Percentiles rank a stretch among this genome's conserved stretches.
Conservation (phyloP, 2,329 filamentous ascomycete genomes). For the Fusarium liriodendri region DNA sequence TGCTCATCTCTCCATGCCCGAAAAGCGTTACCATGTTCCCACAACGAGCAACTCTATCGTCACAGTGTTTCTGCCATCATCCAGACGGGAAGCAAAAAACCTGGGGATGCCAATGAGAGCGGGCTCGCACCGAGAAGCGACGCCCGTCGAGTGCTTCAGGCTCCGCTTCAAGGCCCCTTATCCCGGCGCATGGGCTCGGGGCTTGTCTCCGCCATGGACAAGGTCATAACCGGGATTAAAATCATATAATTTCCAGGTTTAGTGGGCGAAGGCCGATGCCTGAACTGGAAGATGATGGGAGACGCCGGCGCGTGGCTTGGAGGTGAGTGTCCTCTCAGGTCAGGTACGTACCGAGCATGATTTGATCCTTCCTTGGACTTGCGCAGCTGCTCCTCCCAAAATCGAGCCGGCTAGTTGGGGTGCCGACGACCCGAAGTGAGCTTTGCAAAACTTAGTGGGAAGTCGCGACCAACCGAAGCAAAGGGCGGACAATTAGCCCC, state of each 20-base stretch:
- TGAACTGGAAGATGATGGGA: not conserved
- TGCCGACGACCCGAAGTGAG: constrained; percentile 41
- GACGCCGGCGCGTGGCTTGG: not conserved
- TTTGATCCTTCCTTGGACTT: not conserved
- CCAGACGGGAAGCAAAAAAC: constrained; percentile 21
- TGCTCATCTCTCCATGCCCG: not conserved
- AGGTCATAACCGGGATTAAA: constrained; percentile 29
- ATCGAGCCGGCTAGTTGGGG: constrained; percentile 14
- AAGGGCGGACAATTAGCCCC: constrained; percentile 11
- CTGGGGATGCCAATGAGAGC: constrained; percentile 45
- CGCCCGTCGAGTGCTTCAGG: constrained; percentile 21
- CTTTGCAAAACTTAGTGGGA: constrained; percentile 10
- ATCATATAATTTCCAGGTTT: constrained; percentile 17
- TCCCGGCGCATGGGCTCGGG: constrained; percentile 25
- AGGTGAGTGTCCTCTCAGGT: not conserved
- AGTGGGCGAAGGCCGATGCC: constrained; percentile 8
- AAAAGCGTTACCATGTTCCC: not conserved
- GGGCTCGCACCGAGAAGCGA: constrained; percentile 41
- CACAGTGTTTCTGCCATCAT: constrained; percentile 4
- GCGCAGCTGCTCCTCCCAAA: not conserved
- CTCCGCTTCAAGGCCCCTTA: constrained; percentile 30
- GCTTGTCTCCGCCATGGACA: constrained; percentile 22
- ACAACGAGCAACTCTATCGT: constrained; percentile 10
- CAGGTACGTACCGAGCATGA: constrained; percentile 5
- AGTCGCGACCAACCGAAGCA: constrained; percentile 41